Conservation (phyloP, 1,284 basidiomycete species). For the Athelia psychrophila region DNA sequence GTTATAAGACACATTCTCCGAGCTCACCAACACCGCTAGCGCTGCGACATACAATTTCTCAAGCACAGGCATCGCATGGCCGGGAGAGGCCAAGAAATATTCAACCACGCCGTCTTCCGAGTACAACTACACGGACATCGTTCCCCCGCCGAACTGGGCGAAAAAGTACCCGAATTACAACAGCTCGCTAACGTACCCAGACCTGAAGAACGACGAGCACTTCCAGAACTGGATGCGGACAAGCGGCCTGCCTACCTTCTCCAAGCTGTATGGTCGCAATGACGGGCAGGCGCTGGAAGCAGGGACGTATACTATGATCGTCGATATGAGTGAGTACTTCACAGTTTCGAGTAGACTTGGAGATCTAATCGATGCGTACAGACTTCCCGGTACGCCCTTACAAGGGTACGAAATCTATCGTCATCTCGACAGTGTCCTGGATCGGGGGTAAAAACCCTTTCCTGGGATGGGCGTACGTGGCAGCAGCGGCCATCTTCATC, state of each 20-base stretch:
- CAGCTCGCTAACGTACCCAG: constrained; percentile 57
- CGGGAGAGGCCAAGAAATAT: constrained; percentile 92
- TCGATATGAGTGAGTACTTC: constrained; percentile 75
- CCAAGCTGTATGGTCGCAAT: constrained; percentile 93
- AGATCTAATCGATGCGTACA: constrained; percentile 27
- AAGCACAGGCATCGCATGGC: constrained; percentile 87
- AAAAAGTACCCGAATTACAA: constrained; percentile 76
- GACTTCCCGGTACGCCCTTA: constrained; percentile 94
- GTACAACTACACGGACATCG: constrained; percentile 53
- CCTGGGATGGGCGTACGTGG: constrained; percentile 96
- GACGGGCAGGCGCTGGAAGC: constrained; percentile 71
- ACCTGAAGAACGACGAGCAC: constrained; percentile 82
- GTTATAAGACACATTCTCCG: constrained; percentile 76
- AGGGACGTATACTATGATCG: constrained; percentile 77
- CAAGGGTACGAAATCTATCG: constrained; percentile 94
- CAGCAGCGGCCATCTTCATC: constrained; percentile 84
- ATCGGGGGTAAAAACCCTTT: constrained; percentile 98
- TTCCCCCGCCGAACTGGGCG: constrained; percentile 94
- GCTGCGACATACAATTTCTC: constrained; percentile 74
- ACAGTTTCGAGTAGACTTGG: not conserved
- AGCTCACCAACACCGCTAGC: not conserved
- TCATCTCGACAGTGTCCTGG: constrained; percentile 97
- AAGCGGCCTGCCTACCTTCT: constrained; percentile 94
- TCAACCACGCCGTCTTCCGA: constrained; percentile 46
- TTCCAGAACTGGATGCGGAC: constrained; percentile 99